Percentiles rank a stretch among this genome's conserved stretches.
These are phyloP conservation scores for Zymoseptoria pseudotritici DNA, from an alignment of 2,329 filamentous ascomycete genomes.

Conservation along the genomic window DNA sequence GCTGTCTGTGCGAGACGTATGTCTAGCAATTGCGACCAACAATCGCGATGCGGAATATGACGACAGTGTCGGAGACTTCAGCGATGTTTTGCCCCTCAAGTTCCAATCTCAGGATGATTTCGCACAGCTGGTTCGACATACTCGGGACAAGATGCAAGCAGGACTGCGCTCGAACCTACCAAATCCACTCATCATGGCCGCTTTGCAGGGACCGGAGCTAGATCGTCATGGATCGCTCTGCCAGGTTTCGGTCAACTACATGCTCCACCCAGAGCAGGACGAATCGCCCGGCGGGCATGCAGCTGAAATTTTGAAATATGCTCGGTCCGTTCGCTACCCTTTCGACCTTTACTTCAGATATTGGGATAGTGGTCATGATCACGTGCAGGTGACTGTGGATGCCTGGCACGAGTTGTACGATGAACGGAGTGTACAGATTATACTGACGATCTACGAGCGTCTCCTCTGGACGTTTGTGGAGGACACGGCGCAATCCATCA, in stretches of 20 bases:
- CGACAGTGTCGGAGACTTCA: background rate
- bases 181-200: slow-evolving; percentile 2
- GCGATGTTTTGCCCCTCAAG: background rate
- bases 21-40: slow-evolving; percentile 2
- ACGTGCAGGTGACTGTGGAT: background rate
- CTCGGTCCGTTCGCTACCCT: background rate
- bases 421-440: slow-evolving; percentile 3
- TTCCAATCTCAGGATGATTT: slow-evolving; percentile 2
- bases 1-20: slow-evolving; percentile 3
- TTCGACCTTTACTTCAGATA: slow-evolving; percentile 2
- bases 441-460: slow-evolving; percentile 2
- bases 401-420: slow-evolving; percentile 4
- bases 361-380: background rate
- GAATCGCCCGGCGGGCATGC: slow-evolving; percentile 2
- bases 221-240: slow-evolving; percentile 2
- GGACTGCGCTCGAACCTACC: slow-evolving; percentile 1
- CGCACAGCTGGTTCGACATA: slow-evolving; percentile 4
- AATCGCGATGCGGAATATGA: background rate
- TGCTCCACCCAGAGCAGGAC: slow-evolving; percentile 1
- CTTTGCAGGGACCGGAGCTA: background rate
- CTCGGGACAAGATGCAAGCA: slow-evolving; percentile 5
- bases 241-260: slow-evolving; percentile 5
- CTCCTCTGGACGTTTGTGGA: slow-evolving; percentile 2
- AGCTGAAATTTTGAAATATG: slow-evolving; percentile 4
- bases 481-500: slow-evolving; percentile 1